These are phyloP conservation scores for Zopfochytrium polystomum DNA, from an alignment of 371 early-diverging fungal genomes.

Conservation along the genomic window DNA sequence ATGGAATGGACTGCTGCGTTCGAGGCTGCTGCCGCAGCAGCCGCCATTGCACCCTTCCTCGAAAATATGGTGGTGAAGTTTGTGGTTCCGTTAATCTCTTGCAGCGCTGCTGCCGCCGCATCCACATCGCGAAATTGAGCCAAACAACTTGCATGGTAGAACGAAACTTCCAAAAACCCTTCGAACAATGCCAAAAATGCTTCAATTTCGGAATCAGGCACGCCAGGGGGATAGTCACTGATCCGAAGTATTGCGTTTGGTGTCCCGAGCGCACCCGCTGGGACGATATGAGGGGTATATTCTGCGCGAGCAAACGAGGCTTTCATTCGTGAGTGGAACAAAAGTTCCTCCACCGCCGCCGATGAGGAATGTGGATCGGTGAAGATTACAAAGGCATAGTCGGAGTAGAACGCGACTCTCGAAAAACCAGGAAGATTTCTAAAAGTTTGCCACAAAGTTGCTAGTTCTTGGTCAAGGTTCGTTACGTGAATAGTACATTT, in stretches of 20 bases:
- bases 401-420: conserved; percentile 43
- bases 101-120: conserved; percentile 27
- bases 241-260: conserved; percentile 41
- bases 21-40: background rate
- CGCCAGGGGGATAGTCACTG: conserved; percentile 40
- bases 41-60: conserved; percentile 26
- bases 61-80: conserved; percentile 46
- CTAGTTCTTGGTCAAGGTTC: conserved; percentile 37
- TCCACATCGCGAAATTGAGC: conserved; percentile 33
- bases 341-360: conserved; percentile 41
- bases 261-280: conserved; percentile 31
- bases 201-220: conserved; percentile 31
- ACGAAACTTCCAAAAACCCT: conserved; percentile 35
- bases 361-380: conserved; percentile 28
- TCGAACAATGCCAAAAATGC: conserved; percentile 29
- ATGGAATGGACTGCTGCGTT: too few relatives aligned
- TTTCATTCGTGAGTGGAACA: conserved; percentile 46
- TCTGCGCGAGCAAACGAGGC: conserved; percentile 45
- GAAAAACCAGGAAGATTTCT: conserved; percentile 34
- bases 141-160: conserved; percentile 39
- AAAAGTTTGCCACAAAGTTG: conserved; percentile 31
- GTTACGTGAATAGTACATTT: conserved; percentile 49
- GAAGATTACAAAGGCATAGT: conserved; percentile 49
- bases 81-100: conserved; percentile 40
- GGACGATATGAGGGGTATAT: conserved; percentile 34